A percentile compares a stretch with the other conserved stretches of the same genome.
Evolutionary conservation across 2,329 filamentous ascomycete genomes (phyloP).

Genomic region (Aspergillus carbonarius): DNA sequence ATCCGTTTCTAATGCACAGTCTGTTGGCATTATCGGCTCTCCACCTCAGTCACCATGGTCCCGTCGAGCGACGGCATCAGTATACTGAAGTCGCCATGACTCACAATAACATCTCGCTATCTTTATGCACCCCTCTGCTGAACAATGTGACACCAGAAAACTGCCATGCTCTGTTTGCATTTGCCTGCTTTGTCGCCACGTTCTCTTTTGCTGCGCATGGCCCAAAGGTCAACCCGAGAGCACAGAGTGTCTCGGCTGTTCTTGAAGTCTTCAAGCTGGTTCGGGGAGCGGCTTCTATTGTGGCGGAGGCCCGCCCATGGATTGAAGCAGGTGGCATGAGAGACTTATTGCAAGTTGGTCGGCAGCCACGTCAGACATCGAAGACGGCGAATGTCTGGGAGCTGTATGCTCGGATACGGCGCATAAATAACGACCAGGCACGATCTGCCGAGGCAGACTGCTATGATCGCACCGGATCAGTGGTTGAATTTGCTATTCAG

Average conservation of each 20-base stretch:
- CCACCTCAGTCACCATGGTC: slow-evolving; percentile 2
- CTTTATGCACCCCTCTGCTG: slow-evolving; percentile 10
- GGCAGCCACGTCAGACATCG: neutral
- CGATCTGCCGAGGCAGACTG: neutral
- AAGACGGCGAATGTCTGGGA: neutral
- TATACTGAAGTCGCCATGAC: slow-evolving; percentile 11
- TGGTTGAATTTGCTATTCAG: neutral
- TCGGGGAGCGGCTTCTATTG: slow-evolving; percentile 9
- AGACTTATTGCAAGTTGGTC: neutral
- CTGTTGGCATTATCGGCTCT: slow-evolving; percentile 13
- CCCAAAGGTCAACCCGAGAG: neutral
- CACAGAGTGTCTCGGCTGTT: slow-evolving; percentile 3
- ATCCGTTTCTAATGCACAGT: slow-evolving; percentile 16
- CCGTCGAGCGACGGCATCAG: neutral
- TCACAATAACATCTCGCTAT: slow-evolving; percentile 10
- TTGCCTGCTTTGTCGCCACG: slow-evolving; percentile 10
- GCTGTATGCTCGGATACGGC: neutral
- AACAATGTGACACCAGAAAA: slow-evolving; percentile 10
- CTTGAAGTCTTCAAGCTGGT: slow-evolving; percentile 13
- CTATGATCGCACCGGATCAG: neutral
- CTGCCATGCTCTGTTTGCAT: slow-evolving; percentile 14
- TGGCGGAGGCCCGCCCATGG: slow-evolving; percentile 11
- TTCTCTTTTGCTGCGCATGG: slow-evolving; percentile 10
- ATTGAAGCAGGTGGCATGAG: slow-evolving; percentile 12
- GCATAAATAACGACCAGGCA: neutral